Conservation (phyloP, 2,329 filamentous ascomycete genomes). For the Cladophialophora exuberans region DNA sequence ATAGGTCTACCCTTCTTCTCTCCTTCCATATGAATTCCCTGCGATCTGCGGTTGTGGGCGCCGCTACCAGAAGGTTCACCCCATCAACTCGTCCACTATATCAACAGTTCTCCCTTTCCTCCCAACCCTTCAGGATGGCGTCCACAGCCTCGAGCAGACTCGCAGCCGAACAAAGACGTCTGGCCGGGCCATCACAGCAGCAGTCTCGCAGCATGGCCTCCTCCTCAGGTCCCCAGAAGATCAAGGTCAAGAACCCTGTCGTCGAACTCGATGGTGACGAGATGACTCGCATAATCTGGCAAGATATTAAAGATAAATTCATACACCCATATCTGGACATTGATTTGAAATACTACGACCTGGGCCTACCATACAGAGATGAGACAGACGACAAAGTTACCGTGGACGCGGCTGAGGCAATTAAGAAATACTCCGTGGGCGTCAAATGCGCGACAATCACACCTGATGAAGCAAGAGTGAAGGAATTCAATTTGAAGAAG, state of each 20-base stretch:
- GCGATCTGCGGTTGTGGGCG: constrained; percentile 26
- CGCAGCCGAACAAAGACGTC: constrained; percentile 27
- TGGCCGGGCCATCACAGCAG: constrained; percentile 11
- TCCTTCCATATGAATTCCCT: constrained; percentile 24
- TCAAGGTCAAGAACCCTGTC: constrained; percentile 99
- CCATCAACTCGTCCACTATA: constrained; percentile 6
- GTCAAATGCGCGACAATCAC: constrained; percentile 99
- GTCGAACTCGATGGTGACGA: constrained; percentile 93
- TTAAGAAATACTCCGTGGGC: constrained; percentile 98
- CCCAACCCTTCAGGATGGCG: constrained; percentile 25
- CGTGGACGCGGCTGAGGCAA: constrained; percentile 90
- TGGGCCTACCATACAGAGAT: constrained; percentile 92
- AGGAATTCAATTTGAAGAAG: constrained; percentile 99
- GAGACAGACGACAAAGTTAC: constrained; percentile 97
- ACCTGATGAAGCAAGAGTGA: constrained; percentile 90
- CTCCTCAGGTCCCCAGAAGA: constrained; percentile 67
- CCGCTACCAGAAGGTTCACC: constrained; percentile 21
- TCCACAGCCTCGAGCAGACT: constrained; percentile 26
- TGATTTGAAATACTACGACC: constrained; percentile 97
- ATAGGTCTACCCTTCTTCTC: neutral
- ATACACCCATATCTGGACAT: constrained; percentile 75
- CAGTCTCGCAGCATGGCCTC: constrained; percentile 51
- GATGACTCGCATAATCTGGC: constrained; percentile 99
- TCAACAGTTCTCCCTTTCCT: constrained; percentile 16
- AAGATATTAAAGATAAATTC: constrained; percentile 95